Conservation (phyloP, 176 grass and related monocot species). For the Zea luxurians region DNA sequence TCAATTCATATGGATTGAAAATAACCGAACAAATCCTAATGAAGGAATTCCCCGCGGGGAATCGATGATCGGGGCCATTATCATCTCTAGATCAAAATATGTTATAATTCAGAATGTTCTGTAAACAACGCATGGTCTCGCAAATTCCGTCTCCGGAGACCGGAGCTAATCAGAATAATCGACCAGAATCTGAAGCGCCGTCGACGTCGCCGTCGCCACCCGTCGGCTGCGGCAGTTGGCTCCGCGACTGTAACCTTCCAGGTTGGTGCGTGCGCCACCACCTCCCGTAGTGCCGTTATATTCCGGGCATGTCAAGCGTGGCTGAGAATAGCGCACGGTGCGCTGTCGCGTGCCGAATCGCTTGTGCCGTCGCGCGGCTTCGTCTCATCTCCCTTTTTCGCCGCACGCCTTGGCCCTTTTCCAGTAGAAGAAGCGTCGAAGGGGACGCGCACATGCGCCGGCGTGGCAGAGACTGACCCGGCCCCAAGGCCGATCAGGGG, state of each 20-base stretch:
- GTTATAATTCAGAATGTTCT: background rate
- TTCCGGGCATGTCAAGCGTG: background rate
- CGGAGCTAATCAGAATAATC: background rate
- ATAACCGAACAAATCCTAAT: too few species aligned
- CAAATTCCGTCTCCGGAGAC: background rate
- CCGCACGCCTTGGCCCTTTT: conserved; percentile 25
- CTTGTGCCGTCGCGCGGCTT: background rate
- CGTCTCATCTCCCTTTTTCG: background rate
- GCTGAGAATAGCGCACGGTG: background rate
- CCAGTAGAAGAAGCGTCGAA: background rate
- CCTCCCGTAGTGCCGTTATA: background rate
- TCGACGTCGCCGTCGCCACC: background rate
- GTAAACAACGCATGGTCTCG: background rate
- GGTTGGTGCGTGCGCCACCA: background rate
- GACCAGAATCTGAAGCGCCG: background rate
- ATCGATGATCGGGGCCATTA: too few species aligned
- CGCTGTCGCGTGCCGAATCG: conserved; percentile 2
- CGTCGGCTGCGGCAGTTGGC: background rate
- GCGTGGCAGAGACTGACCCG: background rate
- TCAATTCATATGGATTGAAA: too few species aligned
- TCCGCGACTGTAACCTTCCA: background rate
- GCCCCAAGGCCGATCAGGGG: background rate
- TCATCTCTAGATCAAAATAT: background rate
- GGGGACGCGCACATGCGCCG: conserved; percentile 26
- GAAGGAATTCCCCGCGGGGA: too few species aligned